Base-by-base conservation (phyloP, 2,329 filamentous ascomycete species). In the Ascochyta rabiei region DNA sequence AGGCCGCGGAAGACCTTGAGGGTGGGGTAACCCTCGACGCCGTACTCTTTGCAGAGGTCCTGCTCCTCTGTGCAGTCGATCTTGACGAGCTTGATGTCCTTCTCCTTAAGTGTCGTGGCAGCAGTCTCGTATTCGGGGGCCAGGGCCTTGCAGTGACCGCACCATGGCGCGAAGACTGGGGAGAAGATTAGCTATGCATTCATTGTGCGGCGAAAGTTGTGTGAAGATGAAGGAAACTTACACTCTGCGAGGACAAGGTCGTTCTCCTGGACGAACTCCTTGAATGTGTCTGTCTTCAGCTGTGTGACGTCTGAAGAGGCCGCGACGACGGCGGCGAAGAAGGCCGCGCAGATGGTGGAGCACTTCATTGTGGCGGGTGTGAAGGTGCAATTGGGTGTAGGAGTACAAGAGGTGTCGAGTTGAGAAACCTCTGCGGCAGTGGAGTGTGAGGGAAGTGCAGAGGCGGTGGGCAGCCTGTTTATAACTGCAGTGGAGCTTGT, bases 81-180 rank as follows among this genome's bases (percentile, higher is more conserved):
- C 86, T 96, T 95, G 78, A 84, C 89, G 52, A 96, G 83, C 73
- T 84, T 85, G 79, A 95, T 93, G 76, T 89, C 84, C 86, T 93
- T 95, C 79, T 91, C 89, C 84, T 93, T 93, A 62, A 96, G 83
- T 28, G 86, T 83, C 26, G 90, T 93, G 45, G 91, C 91, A 47
- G 91, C 90, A 76, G 90, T 86, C 81, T 96, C 91, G 78, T 95
- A 96, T 80, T 95, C 90, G 74, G 90, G 90, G 60, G 90, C 95
- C 65, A 99, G 90, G 57, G 93, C 93, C 84, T 99, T 98, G 89
- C 93, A 98, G 85, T 98, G 93, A 64, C 93, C 93, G 68, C 90
- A 96, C 93, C 93, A 96, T 68, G 93, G 93, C 66, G 93, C 93
- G 77, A 91, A 97, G 86, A 97, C 89, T 91, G 50, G 39, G 24